Base-by-base conservation (phyloP, 192 early-diverging fungal species). In the Kickxella alabastrina region DNA sequence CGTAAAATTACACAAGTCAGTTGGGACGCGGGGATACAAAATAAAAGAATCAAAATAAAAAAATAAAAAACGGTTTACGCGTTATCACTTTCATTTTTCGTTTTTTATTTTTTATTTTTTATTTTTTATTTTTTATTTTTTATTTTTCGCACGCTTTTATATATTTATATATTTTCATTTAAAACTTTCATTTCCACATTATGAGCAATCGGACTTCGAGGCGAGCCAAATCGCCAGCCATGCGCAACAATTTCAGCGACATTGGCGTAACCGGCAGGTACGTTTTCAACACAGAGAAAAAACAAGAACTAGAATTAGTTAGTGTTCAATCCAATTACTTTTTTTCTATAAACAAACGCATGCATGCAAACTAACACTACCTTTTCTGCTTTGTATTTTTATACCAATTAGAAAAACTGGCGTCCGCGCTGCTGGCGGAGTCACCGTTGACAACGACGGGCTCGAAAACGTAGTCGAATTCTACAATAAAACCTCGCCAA, bases 401-500 rank as follows among this genome's bases (percentile, higher is more conserved):
- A 32, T 32, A 24, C 34, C 22, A 9, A 49, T 6, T 70, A 70
- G 69, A 36, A 73, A 73, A 34, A 73, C 69, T 2, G 69, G 69
- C 8, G 62, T 65, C n/a, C 57, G 62, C 6, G 69, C 65, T 12
- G 54, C 69, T 0, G 69, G 69, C 19, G 27, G 39, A 27, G 69
- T 73, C 9, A 49, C 31, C 10, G 62, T 73, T 2, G 69, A 73
- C 46, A 52, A 57, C 0, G 69, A 73, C 19, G 69, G 69, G 18
- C 21, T 73, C 36, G 69, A 73, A 17, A 73, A 73, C 35, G 62
- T 73, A 13, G 69, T 61, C 19, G 69, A 65, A 58, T 73, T 73
- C 38, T 73, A 65, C 51, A 53, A 61, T 38, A 52, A 61, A 24
- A 73, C 69, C 13, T 57, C 69, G 44, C 69, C 69, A 13, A 39